A percentile compares a stretch with the other conserved stretches of the same genome.
Evolutionary conservation across 78 protist species (phyloP).

Genomic region (Dictyostelium intermedium): DNA sequence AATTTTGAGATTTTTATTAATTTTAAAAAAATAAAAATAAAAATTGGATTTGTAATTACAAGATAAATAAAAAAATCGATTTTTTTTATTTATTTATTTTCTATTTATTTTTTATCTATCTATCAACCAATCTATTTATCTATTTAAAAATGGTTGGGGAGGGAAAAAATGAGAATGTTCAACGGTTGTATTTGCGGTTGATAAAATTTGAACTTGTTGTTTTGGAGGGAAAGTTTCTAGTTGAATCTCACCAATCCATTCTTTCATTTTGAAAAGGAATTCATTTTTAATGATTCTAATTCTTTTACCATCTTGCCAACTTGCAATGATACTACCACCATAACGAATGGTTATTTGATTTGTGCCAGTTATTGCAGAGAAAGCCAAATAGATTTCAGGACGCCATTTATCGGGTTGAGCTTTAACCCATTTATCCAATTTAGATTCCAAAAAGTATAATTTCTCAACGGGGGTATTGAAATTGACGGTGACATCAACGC

Average conservation of each 20-base stretch:
- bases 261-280: conserved; percentile 65
- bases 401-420: conserved; percentile 73
- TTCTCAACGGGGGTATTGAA: conserved; percentile 68
- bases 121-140: not conserved
- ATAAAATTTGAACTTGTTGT: conserved; percentile 21
- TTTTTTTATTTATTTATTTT: too few relatives aligned
- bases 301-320: conserved; percentile 73
- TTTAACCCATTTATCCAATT: conserved; percentile 61
- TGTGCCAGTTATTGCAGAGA: conserved; percentile 18
- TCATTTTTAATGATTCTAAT: conserved; percentile 49
- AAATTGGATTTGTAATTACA: too few relatives aligned
- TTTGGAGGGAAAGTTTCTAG: conserved; percentile 49
- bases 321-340: conserved; percentile 54
- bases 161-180: conserved; percentile 6
- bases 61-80: not conserved
- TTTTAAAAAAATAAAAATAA: too few relatives aligned
- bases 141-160: not conserved
- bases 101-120: not conserved
- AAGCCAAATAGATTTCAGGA: conserved; percentile 11
- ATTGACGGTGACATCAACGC: conserved; percentile 26
- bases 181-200: not conserved
- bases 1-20: too few relatives aligned
- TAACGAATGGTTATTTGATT: conserved; percentile 20
- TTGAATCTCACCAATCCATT: conserved; percentile 26
- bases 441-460: conserved; percentile 30